A percentile compares a stretch with the other conserved stretches of the same genome.
phyloP scores from a whole-genome alignment of 768 basidiomycete species.

The Ramaria rubella region DNA sequence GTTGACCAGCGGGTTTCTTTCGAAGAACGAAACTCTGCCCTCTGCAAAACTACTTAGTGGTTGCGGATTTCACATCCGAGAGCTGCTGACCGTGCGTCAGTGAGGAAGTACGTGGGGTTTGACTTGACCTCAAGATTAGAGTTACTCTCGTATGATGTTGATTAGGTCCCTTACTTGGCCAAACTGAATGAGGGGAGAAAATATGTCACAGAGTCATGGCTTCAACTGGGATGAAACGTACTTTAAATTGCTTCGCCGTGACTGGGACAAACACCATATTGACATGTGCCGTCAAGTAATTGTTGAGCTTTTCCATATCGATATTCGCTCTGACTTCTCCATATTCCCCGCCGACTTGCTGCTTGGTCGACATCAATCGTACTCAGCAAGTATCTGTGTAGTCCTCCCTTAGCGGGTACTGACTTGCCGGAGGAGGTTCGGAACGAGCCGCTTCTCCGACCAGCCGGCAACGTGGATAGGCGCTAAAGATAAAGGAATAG shows the following conservation, averaged over 20 bases:
- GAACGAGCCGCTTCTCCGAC: no score
- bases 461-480: no score
- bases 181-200: conserved; percentile 48
- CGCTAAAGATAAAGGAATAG: no score
- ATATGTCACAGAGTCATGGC: not conserved
- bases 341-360: conserved; percentile 67
- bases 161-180: conserved; percentile 60
- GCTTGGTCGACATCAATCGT: not conserved
- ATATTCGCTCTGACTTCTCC: conserved; percentile 68
- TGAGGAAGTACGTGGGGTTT: conserved; percentile 94
- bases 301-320: conserved; percentile 55
- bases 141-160: not conserved
- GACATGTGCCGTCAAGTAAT: conserved; percentile 55
- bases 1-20: conserved; percentile 84
- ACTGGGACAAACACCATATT: conserved; percentile 56
- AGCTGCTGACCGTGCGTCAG: conserved; percentile 55
- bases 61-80: not conserved
- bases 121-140: conserved; percentile 37
- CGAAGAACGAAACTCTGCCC: conserved; percentile 73
- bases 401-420: no score
- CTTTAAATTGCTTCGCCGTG: conserved; percentile 88
- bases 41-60: conserved; percentile 25
- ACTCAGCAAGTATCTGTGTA: no score
- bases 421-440: no score
- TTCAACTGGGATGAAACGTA: no score